These are phyloP conservation scores for Dryadomyces quercivorus DNA, from an alignment of 2,329 filamentous ascomycete genomes.

Conservation along the genomic window DNA sequence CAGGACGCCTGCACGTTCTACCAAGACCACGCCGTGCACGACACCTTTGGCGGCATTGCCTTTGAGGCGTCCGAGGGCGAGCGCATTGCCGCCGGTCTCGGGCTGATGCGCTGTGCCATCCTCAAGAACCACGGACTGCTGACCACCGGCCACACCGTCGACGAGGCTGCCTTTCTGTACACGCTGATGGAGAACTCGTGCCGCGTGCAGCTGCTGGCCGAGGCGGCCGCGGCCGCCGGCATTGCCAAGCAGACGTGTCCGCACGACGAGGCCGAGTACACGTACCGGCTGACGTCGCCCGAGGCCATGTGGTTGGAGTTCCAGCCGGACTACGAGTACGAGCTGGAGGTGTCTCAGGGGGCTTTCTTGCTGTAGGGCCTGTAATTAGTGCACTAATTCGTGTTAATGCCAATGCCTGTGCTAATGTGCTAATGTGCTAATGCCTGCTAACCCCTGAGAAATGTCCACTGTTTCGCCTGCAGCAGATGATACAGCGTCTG, in stretches of 20 bases:
- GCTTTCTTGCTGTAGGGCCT: neutral
- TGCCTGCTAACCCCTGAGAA: too few species aligned
- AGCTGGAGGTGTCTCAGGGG: neutral
- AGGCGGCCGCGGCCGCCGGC: too few species aligned
- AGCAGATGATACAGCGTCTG: neutral
- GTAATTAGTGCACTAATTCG: too few species aligned
- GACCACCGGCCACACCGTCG: slow-evolving; percentile 32
- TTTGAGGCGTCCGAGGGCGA: slow-evolving; percentile 51
- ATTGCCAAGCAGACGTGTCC: too few species aligned
- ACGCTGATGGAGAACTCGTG: slow-evolving; percentile 15
- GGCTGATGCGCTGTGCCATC: slow-evolving; percentile 47
- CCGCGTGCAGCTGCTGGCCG: too few species aligned
- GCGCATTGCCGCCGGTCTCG: slow-evolving; percentile 50
- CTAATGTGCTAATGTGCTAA: too few species aligned
- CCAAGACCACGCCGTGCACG: slow-evolving; percentile 52
- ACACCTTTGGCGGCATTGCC: slow-evolving; percentile 37
- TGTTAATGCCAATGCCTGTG: too few species aligned
- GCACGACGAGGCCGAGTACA: too few species aligned
- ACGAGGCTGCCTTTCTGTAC: slow-evolving; percentile 56
- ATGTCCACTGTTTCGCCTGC: neutral
- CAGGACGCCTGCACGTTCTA: slow-evolving; percentile 55
- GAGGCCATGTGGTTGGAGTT: neutral
- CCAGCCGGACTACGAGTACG: slow-evolving; percentile 1
- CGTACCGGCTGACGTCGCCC: neutral
- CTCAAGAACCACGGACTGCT: slow-evolving; percentile 42